Base-by-base conservation (phyloP, 2,329 filamentous ascomycete species). In the Penicillium sp. region DNA sequence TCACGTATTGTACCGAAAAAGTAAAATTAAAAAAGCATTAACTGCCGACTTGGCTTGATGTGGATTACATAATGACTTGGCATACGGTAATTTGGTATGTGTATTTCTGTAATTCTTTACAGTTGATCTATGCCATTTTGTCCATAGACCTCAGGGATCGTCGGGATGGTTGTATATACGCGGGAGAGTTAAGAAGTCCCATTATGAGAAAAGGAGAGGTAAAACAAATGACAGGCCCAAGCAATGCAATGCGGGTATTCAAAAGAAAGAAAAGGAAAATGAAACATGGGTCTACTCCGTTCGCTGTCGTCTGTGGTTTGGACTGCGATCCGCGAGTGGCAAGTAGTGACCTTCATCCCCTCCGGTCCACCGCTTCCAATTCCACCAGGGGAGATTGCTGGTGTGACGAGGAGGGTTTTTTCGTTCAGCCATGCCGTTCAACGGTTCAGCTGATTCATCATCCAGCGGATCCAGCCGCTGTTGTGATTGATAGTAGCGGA, bases 331-430 rank as follows among this genome's bases (percentile, higher is more conserved):
- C 13, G 59, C 44, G 52, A 73, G 62, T 9, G 70, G 66, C 48
- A 68, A 65, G 47, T 73, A 72, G 14, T 60, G 61, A 29, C 59
- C 52, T 27, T 66, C 62, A 26, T 54, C 48, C 6, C 45, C 48
- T 33, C 50, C 52, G 10, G 50, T 60, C 71, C 69, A 73, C 55
- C 69, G 62, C 14, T 62, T 66, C 68, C 64, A 72, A 55, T 69
- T 61, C 72, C 71, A 74, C 72, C 72, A 73, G 19, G 65, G 59
- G 16, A 62, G 52, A 16, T 59, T 52, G 14, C 31, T 50, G 29
- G 52, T 39, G 10, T 23, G 39, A 6, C 35, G 3, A 6, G 58
- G 54, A n/a, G 54, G 33, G n/a, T 55, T 33, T 54, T 69, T 70
- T 27, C 58, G 51, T 52, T 67, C 64, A 9, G 51, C 26, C 48